Conservation (phyloP, 2,329 filamentous ascomycete genomes). For the Alternaria rosae region DNA sequence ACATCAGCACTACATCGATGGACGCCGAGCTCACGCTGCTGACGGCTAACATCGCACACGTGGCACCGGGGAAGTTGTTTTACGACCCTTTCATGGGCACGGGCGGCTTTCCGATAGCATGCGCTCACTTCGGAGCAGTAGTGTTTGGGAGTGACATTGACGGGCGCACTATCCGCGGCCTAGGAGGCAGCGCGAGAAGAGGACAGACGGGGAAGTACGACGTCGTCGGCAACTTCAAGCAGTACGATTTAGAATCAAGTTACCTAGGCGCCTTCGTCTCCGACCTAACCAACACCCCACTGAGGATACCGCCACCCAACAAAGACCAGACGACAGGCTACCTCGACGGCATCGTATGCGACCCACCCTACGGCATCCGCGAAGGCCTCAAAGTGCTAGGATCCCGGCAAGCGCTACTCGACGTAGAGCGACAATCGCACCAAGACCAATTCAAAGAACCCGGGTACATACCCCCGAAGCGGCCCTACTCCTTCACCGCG, state of each 20-base stretch:
- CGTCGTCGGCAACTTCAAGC: constrained; percentile 78
- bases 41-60: constrained; percentile 88
- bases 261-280: constrained; percentile 83
- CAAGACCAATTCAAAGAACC: constrained; percentile 34
- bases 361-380: constrained; percentile 93
- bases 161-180: constrained; percentile 83
- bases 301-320: constrained; percentile 51
- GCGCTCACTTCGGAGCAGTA: constrained; percentile 85
- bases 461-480: constrained; percentile 84
- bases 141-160: constrained; percentile 93
- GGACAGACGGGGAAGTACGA: constrained; percentile 53
- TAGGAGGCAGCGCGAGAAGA: constrained; percentile 53
- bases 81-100: constrained; percentile 97
- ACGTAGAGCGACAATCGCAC: constrained; percentile 35
- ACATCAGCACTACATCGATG: constrained; percentile 98
- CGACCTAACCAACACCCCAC: constrained; percentile 86
- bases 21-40: constrained; percentile 91
- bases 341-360: constrained; percentile 91
- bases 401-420: constrained; percentile 62
- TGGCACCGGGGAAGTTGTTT: constrained; percentile 81
- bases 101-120: constrained; percentile 89
- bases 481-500: constrained; percentile 87
- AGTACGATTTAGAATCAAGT: constrained; percentile 73
- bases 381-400: constrained; percentile 92
- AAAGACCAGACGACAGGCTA: constrained; percentile 51